These are phyloP conservation scores for Beauveria bassiana DNA, from an alignment of 2,329 filamentous ascomycete genomes.

Conservation along the genomic window DNA sequence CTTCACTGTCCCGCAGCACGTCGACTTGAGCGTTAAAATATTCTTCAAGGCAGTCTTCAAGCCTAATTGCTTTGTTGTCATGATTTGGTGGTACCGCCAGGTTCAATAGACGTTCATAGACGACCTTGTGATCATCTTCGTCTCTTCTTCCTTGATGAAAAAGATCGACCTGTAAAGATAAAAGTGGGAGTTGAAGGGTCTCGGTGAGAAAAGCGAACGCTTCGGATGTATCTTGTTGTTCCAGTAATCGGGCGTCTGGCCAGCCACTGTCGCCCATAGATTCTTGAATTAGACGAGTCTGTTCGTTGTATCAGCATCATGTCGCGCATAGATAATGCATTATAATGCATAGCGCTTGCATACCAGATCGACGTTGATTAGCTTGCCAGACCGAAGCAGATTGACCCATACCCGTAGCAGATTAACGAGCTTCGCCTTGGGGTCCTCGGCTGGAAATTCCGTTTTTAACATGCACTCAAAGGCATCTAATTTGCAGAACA, in stretches of 20 bases:
- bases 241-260: slow-evolving; percentile 66
- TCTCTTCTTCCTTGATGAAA: slow-evolving; percentile 85
- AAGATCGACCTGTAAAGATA: slow-evolving; percentile 88
- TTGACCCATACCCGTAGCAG: slow-evolving; percentile 89
- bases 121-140: slow-evolving; percentile 85
- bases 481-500: slow-evolving; percentile 84
- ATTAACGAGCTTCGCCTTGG: slow-evolving; percentile 64
- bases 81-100: slow-evolving; percentile 77
- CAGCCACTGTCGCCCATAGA: slow-evolving; percentile 80
- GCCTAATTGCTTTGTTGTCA: slow-evolving; percentile 61
- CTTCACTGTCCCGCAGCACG: slow-evolving; percentile 64
- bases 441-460: slow-evolving; percentile 60
- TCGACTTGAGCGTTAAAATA: slow-evolving; percentile 95
- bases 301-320: slow-evolving; percentile 20
- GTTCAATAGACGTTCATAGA: slow-evolving; percentile 85
- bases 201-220: slow-evolving; percentile 94
- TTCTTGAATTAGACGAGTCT: slow-evolving; percentile 79
- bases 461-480: slow-evolving; percentile 90
- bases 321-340: not conserved
- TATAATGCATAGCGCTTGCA: slow-evolving; percentile 18
- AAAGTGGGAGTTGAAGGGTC: slow-evolving; percentile 74
- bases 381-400: slow-evolving; percentile 72
- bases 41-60: slow-evolving; percentile 86
- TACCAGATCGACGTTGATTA: slow-evolving; percentile 82
- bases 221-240: slow-evolving; percentile 92